Conservation (phyloP, 805 yeast genomes). For the Diddensiella caesifluorescens region DNA sequence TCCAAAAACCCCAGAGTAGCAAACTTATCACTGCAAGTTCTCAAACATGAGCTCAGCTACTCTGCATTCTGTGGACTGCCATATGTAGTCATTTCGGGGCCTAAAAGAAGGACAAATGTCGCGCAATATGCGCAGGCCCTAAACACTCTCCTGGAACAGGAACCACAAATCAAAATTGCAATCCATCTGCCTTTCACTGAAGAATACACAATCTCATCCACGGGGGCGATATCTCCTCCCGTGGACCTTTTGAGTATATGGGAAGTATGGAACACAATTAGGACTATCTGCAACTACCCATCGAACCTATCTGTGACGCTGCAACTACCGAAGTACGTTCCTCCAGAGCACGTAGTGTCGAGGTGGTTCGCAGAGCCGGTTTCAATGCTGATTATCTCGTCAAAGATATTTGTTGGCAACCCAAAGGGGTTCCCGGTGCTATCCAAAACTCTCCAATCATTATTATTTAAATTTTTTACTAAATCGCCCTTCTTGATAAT, state of each 20-base stretch:
- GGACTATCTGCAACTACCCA: constrained; percentile 51
- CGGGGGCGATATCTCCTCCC: constrained; percentile 27
- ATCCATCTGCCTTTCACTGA: constrained; percentile 32
- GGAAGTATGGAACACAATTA: constrained; percentile 69
- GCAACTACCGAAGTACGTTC: constrained; percentile 60
- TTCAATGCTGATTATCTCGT: constrained; percentile 49
- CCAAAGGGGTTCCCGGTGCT: constrained; percentile 61
- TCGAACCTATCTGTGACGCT: constrained; percentile 60
- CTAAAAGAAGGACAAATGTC: constrained; percentile 49
- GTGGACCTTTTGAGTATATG: constrained; percentile 52
- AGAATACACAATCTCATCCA: constrained; percentile 37
- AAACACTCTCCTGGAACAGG: constrained; percentile 29
- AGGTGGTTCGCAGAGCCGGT: constrained; percentile 71
- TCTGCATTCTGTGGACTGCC: constrained; percentile 55
- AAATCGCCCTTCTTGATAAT: constrained; percentile 42
- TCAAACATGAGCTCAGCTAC: constrained; percentile 53
- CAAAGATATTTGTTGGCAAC: constrained; percentile 53
- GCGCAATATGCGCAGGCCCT: constrained; percentile 45
- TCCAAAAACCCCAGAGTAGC: constrained; percentile 45
- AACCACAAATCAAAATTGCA: constrained; percentile 28
- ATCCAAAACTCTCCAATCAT: constrained; percentile 49
- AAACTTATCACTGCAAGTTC: constrained; percentile 51
- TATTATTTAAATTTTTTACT: constrained; percentile 42
- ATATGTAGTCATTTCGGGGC: constrained; percentile 58
- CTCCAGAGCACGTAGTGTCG: constrained; percentile 46